phyloP scores from a whole-genome alignment of 140 eudicot genomes.

The Anethum foeniculum region DNA sequence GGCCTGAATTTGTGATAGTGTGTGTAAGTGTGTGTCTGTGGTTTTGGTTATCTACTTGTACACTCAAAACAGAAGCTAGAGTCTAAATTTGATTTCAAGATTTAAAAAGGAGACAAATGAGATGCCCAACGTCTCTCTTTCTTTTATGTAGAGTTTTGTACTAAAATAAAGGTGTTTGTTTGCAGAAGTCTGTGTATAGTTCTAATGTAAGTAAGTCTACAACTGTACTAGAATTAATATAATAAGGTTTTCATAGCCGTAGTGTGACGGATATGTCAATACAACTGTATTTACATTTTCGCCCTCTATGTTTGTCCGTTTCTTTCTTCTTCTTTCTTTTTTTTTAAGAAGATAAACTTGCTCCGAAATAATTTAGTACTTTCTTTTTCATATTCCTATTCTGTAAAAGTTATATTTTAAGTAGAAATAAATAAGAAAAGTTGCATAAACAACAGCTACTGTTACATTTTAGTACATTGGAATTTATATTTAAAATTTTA shows the following conservation, averaged over 20 bases:
- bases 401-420: no score
- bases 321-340: no score
- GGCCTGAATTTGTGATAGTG: neutral
- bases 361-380: no score
- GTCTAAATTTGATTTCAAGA: constrained; percentile 32
- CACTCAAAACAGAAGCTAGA: neutral
- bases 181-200: neutral
- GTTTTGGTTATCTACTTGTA: constrained; percentile 9
- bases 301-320: neutral
- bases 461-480: no score
- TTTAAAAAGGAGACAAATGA: constrained; percentile 17
- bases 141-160: no score
- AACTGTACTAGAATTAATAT: neutral
- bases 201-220: neutral
- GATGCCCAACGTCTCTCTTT: constrained; percentile 45
- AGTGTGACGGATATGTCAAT: constrained; percentile 35
- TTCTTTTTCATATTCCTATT: no score
- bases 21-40: constrained; percentile 4
- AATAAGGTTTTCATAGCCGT: constrained; percentile 28
- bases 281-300: constrained; percentile 18
- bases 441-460: no score
- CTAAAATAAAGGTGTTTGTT: neutral
- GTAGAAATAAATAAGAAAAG: no score
- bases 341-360: no score
- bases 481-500: no score